phyloP scores from a whole-genome alignment of 495 filamentous ascomycete species.

The Aspergillus cristatus region DNA sequence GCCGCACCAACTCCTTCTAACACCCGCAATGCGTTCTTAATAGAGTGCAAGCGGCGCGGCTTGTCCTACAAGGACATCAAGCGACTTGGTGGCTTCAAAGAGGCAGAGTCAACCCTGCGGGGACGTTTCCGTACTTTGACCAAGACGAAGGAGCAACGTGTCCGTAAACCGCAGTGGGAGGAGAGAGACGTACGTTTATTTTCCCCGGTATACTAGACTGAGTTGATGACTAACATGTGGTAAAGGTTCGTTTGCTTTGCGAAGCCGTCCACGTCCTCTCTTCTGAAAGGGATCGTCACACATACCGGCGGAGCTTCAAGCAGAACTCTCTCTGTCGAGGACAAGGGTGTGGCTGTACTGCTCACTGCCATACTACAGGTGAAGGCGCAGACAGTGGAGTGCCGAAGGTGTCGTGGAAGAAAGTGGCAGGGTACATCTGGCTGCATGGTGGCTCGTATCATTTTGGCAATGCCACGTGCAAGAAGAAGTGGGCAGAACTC shows the following conservation, averaged over 20 bases:
- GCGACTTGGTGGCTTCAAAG: constrained; percentile 50
- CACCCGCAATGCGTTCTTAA: constrained; percentile 53
- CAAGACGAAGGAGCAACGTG: constrained; percentile 62
- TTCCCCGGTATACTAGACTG: too few relatives aligned
- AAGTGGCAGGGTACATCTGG: constrained; percentile 63
- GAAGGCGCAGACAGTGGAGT: too few relatives aligned
- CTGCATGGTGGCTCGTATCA: constrained; percentile 66
- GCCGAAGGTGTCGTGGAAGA: constrained; percentile 76
- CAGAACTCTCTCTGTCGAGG: constrained; percentile 2
- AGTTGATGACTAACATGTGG: neutral
- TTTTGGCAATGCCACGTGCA: constrained; percentile 81
- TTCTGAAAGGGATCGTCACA: constrained; percentile 12
- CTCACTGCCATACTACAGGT: too few relatives aligned
- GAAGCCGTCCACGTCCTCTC: constrained; percentile 25
- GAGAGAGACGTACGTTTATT: constrained; percentile 60
- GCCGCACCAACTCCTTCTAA: constrained; percentile 7
- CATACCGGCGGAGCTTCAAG: too few relatives aligned
- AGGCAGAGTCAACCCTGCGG: constrained; percentile 81
- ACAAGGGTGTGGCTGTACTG: too few relatives aligned
- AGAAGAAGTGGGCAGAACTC: constrained; percentile 61
- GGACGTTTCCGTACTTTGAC: constrained; percentile 73
- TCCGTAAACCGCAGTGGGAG: constrained; percentile 72
- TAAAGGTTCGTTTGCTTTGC: constrained; percentile 26
- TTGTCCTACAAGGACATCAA: constrained; percentile 78
- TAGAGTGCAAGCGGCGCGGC: constrained; percentile 53